These are phyloP conservation scores for Larix kaempferi DNA, from an alignment of 75 land plant species.

Conservation along the genomic window DNA sequence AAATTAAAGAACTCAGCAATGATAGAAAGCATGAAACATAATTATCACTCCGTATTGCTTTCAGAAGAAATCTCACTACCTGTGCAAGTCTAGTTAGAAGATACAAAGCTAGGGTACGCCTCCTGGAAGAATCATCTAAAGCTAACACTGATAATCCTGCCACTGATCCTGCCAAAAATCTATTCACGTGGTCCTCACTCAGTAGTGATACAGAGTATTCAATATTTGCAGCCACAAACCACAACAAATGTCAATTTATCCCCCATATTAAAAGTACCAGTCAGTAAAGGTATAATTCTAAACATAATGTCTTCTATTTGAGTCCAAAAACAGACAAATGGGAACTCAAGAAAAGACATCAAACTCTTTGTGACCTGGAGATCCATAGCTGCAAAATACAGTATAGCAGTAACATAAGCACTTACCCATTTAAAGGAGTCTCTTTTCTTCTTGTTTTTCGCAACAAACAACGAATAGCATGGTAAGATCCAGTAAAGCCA, in stretches of 20 bases:
- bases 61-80: conserved; percentile 30
- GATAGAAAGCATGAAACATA: neutral
- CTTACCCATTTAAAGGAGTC: conserved; percentile 91
- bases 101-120: conserved; percentile 95
- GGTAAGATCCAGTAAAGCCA: conserved; percentile 95
- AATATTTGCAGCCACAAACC: neutral
- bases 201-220: neutral
- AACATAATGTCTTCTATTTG: neutral
- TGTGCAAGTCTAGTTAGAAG: conserved; percentile 87
- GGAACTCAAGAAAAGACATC: neutral
- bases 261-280: neutral
- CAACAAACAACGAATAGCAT: conserved; percentile 84
- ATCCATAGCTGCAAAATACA: neutral
- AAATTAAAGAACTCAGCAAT: neutral
- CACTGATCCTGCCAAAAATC: conserved; percentile 92
- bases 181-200: conserved; percentile 45
- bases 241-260: neutral
- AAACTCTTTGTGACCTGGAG: neutral
- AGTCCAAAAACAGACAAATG: neutral
- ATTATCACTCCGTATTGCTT: neutral
- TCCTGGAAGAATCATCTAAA: conserved; percentile 78
- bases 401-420: neutral
- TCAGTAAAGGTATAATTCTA: neutral
- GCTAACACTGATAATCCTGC: conserved; percentile 94
- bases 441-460: conserved; percentile 85